Conservation (phyloP, 2,329 filamentous ascomycete genomes). For the Fusarium secorum region DNA sequence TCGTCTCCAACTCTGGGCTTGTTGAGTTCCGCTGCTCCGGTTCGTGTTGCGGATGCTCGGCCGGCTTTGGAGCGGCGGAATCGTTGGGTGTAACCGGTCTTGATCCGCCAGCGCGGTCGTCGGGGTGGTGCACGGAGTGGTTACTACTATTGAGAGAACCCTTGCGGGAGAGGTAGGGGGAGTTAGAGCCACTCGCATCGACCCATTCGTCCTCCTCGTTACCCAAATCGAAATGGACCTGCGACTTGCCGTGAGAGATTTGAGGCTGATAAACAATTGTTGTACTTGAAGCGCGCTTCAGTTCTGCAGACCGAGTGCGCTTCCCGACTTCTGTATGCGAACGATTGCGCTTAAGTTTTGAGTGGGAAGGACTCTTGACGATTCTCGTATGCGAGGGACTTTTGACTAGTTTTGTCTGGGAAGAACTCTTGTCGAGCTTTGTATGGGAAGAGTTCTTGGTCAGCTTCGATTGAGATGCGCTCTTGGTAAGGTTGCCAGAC, state of each 20-base stretch:
- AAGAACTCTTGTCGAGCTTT: constrained; percentile 59
- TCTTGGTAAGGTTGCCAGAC: constrained; percentile 59
- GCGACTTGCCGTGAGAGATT: constrained; percentile 54
- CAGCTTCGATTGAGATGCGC: constrained; percentile 61
- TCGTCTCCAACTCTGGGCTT: constrained; percentile 52
- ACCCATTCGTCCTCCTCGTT: constrained; percentile 70
- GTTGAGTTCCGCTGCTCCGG: constrained; percentile 24
- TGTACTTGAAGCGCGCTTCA: constrained; percentile 63
- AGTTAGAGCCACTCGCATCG: constrained; percentile 70
- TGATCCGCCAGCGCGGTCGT: constrained; percentile 50
- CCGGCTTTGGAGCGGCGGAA: constrained; percentile 14
- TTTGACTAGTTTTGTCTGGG: constrained; percentile 48
- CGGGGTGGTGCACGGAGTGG: constrained; percentile 50
- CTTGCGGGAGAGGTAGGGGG: constrained; percentile 60
- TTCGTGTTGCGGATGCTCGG: constrained; percentile 17
- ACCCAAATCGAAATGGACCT: constrained; percentile 71
- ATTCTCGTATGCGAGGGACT: constrained; percentile 52
- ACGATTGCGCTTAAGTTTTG: constrained; percentile 51
- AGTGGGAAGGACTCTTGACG: constrained; percentile 63
- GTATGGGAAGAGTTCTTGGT: constrained; percentile 64
- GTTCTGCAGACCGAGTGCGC: constrained; percentile 64
- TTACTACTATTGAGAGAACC: constrained; percentile 60
- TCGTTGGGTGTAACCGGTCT: constrained; percentile 48
- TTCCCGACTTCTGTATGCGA: constrained; percentile 48
- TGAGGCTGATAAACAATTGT: constrained; percentile 56